phyloP scores from a whole-genome alignment of 208 protist species.

The Naegleria fowleri region DNA sequence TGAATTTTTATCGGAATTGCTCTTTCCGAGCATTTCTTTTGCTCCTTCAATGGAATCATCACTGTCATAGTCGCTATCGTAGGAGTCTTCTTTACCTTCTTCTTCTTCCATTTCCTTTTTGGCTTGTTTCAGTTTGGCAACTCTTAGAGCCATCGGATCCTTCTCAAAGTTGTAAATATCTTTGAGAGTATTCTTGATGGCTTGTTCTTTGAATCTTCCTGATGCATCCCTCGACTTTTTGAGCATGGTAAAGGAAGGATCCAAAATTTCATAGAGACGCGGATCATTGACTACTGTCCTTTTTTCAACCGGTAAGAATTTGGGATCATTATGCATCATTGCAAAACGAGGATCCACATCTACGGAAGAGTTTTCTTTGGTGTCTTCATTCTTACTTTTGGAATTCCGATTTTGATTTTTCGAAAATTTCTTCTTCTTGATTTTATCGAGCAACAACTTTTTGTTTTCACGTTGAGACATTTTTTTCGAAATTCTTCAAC shows the following conservation, averaged over 20 bases:
- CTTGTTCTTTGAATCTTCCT: neutral
- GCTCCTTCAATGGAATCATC: conserved; percentile 30
- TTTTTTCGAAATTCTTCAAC: no score
- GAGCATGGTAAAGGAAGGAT: neutral
- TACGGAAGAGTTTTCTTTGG: no score
- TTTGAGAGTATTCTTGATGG: neutral
- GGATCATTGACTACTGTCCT: neutral
- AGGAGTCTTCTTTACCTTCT: conserved; percentile 30
- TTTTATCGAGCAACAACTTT: no score
- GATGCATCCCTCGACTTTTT: neutral
- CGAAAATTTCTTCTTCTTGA: no score
- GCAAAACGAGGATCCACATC: neutral
- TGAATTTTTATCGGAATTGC: conserved; percentile 60
- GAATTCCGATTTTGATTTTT: no score
- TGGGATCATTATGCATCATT: conserved; percentile 10
- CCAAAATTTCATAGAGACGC: conserved; percentile 3
- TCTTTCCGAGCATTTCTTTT: conserved; percentile 49
- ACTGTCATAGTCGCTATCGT: conserved; percentile 26
- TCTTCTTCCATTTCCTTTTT: conserved; percentile 33
- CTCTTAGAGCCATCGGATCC: neutral
- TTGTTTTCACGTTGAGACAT: no score
- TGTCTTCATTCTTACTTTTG: no score
- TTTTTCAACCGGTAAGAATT: neutral
- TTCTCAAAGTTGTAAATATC: neutral
- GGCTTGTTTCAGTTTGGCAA: neutral